A percentile compares a stretch with the other conserved stretches of the same genome.
These are phyloP conservation scores for Corylus avellana DNA, from an alignment of 306 rosid genomes.

Conservation along the genomic window DNA sequence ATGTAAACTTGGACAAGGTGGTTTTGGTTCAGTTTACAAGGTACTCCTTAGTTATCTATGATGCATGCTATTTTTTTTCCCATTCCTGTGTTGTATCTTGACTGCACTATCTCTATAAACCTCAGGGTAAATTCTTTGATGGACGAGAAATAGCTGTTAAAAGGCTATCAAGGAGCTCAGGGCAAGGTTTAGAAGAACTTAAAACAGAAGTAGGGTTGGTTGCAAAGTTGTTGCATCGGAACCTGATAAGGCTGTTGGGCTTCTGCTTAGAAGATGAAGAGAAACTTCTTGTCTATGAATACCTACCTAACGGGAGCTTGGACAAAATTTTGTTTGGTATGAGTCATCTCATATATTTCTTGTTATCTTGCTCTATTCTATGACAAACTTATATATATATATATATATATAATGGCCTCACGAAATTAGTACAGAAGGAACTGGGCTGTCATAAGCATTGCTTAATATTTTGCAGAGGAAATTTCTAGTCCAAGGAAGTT, in stretches of 20 bases:
- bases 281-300: constrained; percentile 39
- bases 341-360: too few species aligned
- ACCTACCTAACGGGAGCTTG: constrained; percentile 32
- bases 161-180: constrained; percentile 29
- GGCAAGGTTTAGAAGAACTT: constrained; percentile 27
- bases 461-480: too few species aligned
- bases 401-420: not conserved
- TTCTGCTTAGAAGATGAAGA: constrained; percentile 40
- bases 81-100: not conserved
- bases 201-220: constrained; percentile 31
- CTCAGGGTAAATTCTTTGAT: constrained; percentile 24
- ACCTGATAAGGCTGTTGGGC: constrained; percentile 28
- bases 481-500: too few species aligned
- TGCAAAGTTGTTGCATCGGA: constrained; percentile 27
- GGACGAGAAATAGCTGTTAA: constrained; percentile 27
- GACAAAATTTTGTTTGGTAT: constrained; percentile 35
- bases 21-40: constrained; percentile 29
- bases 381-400: not conserved
- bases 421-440: too few species aligned
- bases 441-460: too few species aligned
- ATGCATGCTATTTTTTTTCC: not conserved
- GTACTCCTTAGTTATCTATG: not conserved
- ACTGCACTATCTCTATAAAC: not conserved
- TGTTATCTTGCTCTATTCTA: too few species aligned
- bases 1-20: constrained; percentile 34